A percentile compares a stretch with the other conserved stretches of the same genome.
Evolutionary conservation across 2,329 filamentous ascomycete genomes (phyloP).

Genomic region (Periconia digitata): DNA sequence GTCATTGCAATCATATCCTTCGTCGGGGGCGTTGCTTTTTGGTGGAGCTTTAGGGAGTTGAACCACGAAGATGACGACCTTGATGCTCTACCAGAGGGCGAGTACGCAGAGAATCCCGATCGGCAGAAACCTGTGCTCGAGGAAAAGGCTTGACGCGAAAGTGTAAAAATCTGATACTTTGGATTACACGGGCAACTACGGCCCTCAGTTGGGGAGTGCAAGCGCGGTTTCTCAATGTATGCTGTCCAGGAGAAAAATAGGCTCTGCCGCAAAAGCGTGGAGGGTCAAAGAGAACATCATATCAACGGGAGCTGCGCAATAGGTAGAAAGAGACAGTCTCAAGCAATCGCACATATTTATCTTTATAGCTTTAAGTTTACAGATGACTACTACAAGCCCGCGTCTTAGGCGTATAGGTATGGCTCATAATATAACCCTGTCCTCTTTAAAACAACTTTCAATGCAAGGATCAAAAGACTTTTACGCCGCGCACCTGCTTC

Average conservation of each 20-base stretch:
- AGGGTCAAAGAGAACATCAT: not conserved
- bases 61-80: slow-evolving; percentile 69
- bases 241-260: not conserved
- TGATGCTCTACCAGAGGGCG: slow-evolving; percentile 57
- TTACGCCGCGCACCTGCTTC: too few relatives aligned
- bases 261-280: not conserved
- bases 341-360: too few relatives aligned
- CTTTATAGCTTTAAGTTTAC: too few relatives aligned
- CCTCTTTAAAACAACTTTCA: too few relatives aligned
- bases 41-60: slow-evolving; percentile 66
- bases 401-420: too few relatives aligned
- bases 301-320: not conserved
- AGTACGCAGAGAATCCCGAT: not conserved
- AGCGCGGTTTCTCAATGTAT: not conserved
- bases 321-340: too few relatives aligned
- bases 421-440: too few relatives aligned
- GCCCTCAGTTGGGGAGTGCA: too few relatives aligned
- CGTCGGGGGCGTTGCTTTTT: slow-evolving; percentile 66
- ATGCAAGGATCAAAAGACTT: too few relatives aligned
- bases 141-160: not conserved
- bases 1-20: slow-evolving; percentile 64
- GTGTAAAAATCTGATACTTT: not conserved
- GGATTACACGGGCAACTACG: not conserved
- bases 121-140: not conserved
- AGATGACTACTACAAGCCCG: too few relatives aligned